Percentiles rank a stretch among this genome's conserved stretches.
Evolutionary conservation across 257 asterid genomes (phyloP).

Genomic region (Echium plantagineum): DNA sequence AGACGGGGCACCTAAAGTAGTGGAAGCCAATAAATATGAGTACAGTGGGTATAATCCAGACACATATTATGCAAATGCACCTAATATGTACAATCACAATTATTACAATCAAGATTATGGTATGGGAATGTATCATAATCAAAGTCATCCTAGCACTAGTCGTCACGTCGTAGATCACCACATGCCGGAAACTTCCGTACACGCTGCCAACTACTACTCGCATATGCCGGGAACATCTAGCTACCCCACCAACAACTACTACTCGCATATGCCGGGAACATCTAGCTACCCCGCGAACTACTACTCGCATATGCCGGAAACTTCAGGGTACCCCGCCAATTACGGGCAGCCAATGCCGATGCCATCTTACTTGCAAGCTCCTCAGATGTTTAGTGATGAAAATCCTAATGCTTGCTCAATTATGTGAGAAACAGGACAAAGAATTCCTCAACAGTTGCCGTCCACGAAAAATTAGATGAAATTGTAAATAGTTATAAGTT

Average conservation of each 20-base stretch:
- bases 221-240: neutral
- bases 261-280: neutral
- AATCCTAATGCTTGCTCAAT: conserved; percentile 76
- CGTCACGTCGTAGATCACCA: conserved; percentile 33
- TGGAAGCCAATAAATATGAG: conserved; percentile 52
- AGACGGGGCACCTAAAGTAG: conserved; percentile 22
- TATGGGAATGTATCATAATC: conserved; percentile 15
- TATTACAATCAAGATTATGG: conserved; percentile 55
- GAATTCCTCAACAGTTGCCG: neutral
- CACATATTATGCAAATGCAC: conserved; percentile 36
- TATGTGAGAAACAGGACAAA: conserved; percentile 33
- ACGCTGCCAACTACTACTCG: neutral
- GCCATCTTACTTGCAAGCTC: conserved; percentile 14
- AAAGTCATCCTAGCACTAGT: conserved; percentile 19
- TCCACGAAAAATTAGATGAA: conserved; percentile 3
- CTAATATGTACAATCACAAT: conserved; percentile 42
- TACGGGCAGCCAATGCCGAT: too few relatives aligned
- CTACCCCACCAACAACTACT: neutral
- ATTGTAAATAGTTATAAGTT: neutral
- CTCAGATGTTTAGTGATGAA: conserved; percentile 75
- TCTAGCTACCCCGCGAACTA: neutral
- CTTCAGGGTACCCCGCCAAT: too few relatives aligned
- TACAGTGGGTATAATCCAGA: conserved; percentile 27
- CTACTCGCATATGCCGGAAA: conserved; percentile 33
- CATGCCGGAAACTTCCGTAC: neutral